These are phyloP conservation scores for Phytophthora capsici DNA, from an alignment of 352 stramenopile species.

Conservation along the genomic window DNA sequence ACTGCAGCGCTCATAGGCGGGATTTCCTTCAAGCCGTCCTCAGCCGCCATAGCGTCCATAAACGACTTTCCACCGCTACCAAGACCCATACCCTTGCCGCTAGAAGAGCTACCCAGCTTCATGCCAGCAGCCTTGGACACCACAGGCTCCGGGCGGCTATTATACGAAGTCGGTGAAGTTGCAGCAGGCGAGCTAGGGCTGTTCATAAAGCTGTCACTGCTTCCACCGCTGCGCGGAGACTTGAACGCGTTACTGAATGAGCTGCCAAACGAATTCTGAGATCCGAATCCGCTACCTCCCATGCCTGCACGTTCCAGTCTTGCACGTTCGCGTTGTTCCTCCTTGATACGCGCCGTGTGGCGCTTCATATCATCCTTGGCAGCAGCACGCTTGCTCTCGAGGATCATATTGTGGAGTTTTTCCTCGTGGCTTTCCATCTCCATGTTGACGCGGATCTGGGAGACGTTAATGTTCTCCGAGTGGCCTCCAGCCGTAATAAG, in stretches of 20 bases:
- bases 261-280: constrained; percentile 77
- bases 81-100: constrained; percentile 59
- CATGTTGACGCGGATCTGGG: constrained; percentile 97
- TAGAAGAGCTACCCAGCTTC: constrained; percentile 62
- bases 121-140: constrained; percentile 71
- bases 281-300: constrained; percentile 72
- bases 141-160: constrained; percentile 49
- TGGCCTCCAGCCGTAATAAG: constrained; percentile 97
- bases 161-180: constrained; percentile 77
- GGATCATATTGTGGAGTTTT: constrained; percentile 98
- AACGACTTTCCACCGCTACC: constrained; percentile 81
- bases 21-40: constrained; percentile 88
- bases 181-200: constrained; percentile 43
- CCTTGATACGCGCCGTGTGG: constrained; percentile 87
- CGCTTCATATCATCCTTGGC: constrained; percentile 92
- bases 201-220: constrained; percentile 47
- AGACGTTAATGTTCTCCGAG: constrained; percentile 95
- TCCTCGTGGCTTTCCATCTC: constrained; percentile 99
- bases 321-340: constrained; percentile 86
- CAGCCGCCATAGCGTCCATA: constrained; percentile 85
- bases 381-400: constrained; percentile 94
- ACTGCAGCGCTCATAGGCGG: constrained; percentile 80
- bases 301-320: constrained; percentile 78
- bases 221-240: constrained; percentile 60
- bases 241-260: constrained; percentile 71